These are phyloP conservation scores for Pleomassaria siparia DNA, from an alignment of 2,329 filamentous ascomycete species.

Conservation along the genomic window DNA sequence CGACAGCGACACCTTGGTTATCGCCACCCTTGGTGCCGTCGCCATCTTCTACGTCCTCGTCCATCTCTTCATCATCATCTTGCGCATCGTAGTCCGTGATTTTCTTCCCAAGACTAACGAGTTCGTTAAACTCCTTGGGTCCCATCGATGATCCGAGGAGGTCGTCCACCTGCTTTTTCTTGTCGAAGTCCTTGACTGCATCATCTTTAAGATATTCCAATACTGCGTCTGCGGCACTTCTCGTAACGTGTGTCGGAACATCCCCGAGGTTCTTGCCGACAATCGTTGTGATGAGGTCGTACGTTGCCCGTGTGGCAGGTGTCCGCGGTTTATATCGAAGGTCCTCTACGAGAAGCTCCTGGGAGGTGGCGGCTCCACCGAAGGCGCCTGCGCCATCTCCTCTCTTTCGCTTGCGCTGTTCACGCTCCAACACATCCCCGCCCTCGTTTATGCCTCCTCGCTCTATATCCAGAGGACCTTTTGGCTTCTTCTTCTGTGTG, in stretches of 20 bases:
- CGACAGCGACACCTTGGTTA: constrained; percentile 93
- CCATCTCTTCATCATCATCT: constrained; percentile 74
- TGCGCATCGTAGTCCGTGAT: constrained; percentile 98
- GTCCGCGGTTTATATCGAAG: constrained; percentile 91
- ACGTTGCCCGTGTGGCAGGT: constrained; percentile 85
- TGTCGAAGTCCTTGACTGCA: constrained; percentile 93
- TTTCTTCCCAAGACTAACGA: constrained; percentile 96
- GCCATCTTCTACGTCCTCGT: constrained; percentile 60
- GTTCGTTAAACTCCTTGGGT: constrained; percentile 92
- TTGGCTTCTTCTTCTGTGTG: constrained; percentile 72
- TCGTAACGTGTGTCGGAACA: constrained; percentile 85
- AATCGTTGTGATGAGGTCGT: constrained; percentile 90
- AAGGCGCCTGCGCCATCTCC: constrained; percentile 67
- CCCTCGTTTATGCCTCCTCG: constrained; percentile 77
- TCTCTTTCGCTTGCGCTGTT: constrained; percentile 82
- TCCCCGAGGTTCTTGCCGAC: constrained; percentile 88
- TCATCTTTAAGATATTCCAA: constrained; percentile 94
- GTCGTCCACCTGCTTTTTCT: constrained; percentile 97
- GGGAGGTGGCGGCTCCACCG: constrained; percentile 79
- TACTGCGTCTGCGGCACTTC: constrained; percentile 90
- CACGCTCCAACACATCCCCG: constrained; percentile 77
- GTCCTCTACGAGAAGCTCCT: constrained; percentile 86
- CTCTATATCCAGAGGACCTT: constrained; percentile 69
- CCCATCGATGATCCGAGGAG: constrained; percentile 80
- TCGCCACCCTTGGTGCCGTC: constrained; percentile 77